phyloP scores from a whole-genome alignment of 352 stramenopile species.

The Phytophthora rubi region DNA sequence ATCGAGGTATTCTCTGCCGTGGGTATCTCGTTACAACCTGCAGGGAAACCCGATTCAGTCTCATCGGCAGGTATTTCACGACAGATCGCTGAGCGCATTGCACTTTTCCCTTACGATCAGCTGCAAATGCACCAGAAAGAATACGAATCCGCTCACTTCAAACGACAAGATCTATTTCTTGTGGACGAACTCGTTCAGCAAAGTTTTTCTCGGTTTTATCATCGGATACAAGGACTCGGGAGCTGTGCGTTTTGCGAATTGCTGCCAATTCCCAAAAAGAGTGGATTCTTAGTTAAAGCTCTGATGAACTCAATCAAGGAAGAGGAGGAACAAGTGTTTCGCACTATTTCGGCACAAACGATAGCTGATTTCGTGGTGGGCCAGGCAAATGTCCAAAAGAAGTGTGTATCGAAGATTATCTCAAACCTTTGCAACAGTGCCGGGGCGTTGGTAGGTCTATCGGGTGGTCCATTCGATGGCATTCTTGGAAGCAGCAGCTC shows the following conservation, averaged over 20 bases:
- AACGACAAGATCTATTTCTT: conserved; percentile 83
- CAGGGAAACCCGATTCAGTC: conserved; percentile 3
- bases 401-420: conserved; percentile 82
- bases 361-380: conserved; percentile 66
- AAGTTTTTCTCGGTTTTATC: conserved; percentile 53
- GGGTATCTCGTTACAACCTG: conserved; percentile 36
- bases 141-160: conserved; percentile 80
- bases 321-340: conserved; percentile 56
- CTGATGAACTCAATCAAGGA: conserved; percentile 84
- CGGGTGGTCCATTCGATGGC: conserved; percentile 11
- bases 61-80: conserved; percentile 59
- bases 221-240: conserved; percentile 68
- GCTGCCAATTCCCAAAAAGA: conserved; percentile 64
- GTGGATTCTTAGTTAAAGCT: conserved; percentile 78
- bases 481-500: conserved; percentile 3
- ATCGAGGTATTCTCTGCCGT: conserved; percentile 52
- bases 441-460: conserved; percentile 41
- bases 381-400: conserved; percentile 59
- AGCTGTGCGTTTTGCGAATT: conserved; percentile 65
- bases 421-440: conserved; percentile 80
- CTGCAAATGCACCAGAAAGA: conserved; percentile 38
- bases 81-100: conserved; percentile 67
- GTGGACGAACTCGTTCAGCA: conserved; percentile 75
- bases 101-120: conserved; percentile 55
- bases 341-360: conserved; percentile 48